A percentile compares a stretch with the other conserved stretches of the same genome.
Conservation (phyloP, 2,329 filamentous ascomycete genomes). For the Sarocladium brachiariae region DNA sequence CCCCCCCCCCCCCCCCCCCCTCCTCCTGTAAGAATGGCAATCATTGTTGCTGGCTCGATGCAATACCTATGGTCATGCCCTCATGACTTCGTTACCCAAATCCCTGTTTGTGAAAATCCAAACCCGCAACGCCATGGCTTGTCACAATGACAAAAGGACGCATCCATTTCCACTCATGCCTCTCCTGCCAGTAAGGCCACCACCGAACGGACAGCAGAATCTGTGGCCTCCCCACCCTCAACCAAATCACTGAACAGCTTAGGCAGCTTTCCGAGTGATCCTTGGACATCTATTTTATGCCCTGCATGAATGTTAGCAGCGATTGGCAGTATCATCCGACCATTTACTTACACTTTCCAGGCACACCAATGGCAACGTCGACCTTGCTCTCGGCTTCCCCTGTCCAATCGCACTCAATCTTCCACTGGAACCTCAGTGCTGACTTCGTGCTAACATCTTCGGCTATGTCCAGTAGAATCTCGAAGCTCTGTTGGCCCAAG, state of each 20-base stretch:
- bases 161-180: background rate
- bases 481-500: slow-evolving; percentile 44
- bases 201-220: slow-evolving; percentile 50
- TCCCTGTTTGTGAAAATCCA: background rate
- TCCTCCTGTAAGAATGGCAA: background rate
- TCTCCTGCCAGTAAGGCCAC: slow-evolving; percentile 52
- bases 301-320: slow-evolving; percentile 33
- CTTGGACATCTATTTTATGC: slow-evolving; percentile 50
- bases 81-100: slow-evolving; percentile 7
- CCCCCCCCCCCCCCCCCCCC: too few species aligned
- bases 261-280: slow-evolving; percentile 51
- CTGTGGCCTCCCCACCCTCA: slow-evolving; percentile 45
- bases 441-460: slow-evolving; percentile 23
- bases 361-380: slow-evolving; percentile 46
- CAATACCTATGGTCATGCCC: slow-evolving; percentile 4
- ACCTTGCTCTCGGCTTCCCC: slow-evolving; percentile 60
- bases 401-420: slow-evolving; percentile 63
- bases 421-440: slow-evolving; percentile 52
- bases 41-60: too few species aligned
- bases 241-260: slow-evolving; percentile 55
- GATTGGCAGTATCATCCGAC: background rate
- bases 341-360: slow-evolving; percentile 53
- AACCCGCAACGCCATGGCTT: slow-evolving; percentile 6
- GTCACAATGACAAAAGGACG: background rate
- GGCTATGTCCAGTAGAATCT: slow-evolving; percentile 32